Evolutionary conservation across 495 filamentous ascomycete species (phyloP).

Genomic region (Podospora fimiseda): DNA sequence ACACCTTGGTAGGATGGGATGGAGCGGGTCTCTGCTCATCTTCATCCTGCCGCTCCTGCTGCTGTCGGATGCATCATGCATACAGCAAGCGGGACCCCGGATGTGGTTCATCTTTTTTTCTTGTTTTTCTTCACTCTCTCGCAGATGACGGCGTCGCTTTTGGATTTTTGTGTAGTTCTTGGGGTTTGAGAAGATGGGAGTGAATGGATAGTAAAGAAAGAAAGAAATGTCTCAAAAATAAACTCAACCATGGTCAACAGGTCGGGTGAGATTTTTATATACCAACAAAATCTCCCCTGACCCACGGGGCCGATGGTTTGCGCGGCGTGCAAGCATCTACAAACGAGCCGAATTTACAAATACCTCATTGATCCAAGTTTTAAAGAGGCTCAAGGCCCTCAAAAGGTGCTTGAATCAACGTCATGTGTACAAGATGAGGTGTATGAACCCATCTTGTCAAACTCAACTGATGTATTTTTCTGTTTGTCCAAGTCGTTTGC

Average conservation of each 20-base stretch:
- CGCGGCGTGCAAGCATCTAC: background rate
- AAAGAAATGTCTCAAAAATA: background rate
- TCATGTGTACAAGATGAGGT: background rate
- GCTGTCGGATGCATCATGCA: background rate
- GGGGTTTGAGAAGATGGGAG: background rate
- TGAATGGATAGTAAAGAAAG: background rate
- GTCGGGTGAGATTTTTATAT: background rate
- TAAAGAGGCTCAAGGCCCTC: background rate
- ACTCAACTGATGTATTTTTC: no score
- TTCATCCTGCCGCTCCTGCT: background rate
- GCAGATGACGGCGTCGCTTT: no score
- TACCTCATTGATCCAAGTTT: background rate
- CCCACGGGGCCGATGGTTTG: background rate
- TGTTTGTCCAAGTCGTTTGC: no score
- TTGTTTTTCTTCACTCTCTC: no score
- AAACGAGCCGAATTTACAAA: background rate
- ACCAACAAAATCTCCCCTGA: background rate
- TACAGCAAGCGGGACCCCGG: background rate
- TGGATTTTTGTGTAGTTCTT: no score
- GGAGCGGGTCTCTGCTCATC: no score
- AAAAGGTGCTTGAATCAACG: background rate
- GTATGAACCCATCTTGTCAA: no score
- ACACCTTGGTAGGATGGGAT: no score
- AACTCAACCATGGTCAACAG: background rate
- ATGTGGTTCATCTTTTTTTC: no score